These are phyloP conservation scores for Cutaneotrichosporon spelunceum DNA, from an alignment of 1,284 basidiomycete genomes.

Conservation along the genomic window DNA sequence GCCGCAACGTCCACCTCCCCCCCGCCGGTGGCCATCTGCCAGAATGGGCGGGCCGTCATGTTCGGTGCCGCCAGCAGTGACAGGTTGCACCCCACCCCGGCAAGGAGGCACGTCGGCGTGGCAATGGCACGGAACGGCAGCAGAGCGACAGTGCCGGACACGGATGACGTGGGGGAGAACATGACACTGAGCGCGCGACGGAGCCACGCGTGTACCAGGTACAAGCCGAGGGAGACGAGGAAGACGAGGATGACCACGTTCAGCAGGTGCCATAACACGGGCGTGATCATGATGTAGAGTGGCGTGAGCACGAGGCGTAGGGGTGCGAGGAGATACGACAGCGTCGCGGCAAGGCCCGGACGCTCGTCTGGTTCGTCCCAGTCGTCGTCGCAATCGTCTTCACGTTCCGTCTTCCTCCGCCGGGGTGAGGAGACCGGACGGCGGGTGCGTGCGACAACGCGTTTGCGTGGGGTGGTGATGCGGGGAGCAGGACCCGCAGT, in stretches of 20 bases:
- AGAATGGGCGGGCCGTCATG: constrained; percentile 31
- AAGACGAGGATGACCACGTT: constrained; percentile 26
- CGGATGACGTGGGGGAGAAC: not conserved
- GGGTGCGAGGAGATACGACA: constrained; percentile 23
- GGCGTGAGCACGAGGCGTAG: constrained; percentile 29
- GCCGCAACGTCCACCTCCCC: constrained; percentile 31
- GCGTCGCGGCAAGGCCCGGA: constrained; percentile 19
- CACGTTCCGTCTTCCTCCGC: not conserved
- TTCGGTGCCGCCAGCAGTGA: constrained; percentile 21
- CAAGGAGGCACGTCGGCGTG: constrained; percentile 37
- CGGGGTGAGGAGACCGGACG: not conserved
- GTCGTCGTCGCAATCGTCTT: not conserved
- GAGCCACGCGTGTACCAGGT: constrained; percentile 11
- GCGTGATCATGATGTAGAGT: constrained; percentile 21
- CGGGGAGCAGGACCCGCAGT: not conserved
- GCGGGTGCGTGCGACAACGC: not conserved
- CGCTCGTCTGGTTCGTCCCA: not conserved
- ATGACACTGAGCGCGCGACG: constrained; percentile 15
- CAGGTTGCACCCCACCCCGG: constrained; percentile 29
- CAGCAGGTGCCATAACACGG: constrained; percentile 28
- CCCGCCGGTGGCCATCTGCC: constrained; percentile 16
- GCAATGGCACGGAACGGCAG: constrained; percentile 31
- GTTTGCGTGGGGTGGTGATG: not conserved
- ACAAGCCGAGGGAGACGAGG: constrained; percentile 15
- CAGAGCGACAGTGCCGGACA: constrained; percentile 6